These are phyloP conservation scores for Nicotiana rustica DNA, from an alignment of 305 asterid species.

Conservation along the genomic window DNA sequence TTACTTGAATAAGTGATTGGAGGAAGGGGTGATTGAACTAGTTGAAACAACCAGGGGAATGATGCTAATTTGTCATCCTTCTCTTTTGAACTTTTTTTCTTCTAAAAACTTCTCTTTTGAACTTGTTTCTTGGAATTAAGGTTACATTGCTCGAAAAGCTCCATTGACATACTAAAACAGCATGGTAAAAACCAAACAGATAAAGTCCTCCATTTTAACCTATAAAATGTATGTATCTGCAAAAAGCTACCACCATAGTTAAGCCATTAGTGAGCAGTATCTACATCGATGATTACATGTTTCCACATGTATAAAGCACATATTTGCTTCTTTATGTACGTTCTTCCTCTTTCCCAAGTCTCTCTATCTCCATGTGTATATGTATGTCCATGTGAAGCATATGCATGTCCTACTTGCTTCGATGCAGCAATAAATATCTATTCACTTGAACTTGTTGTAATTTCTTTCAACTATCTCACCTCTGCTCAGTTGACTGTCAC, in stretches of 20 bases:
- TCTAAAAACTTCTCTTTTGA: background rate
- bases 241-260: background rate
- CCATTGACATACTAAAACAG: background rate
- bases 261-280: background rate
- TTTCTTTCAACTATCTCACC: background rate
- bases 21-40: slow-evolving; percentile 17
- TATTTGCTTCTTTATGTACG: background rate
- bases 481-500: background rate
- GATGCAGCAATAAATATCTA: background rate
- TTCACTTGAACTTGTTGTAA: background rate
- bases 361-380: background rate
- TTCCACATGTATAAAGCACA: background rate
- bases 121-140: background rate
- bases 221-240: background rate
- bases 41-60: background rate
- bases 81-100: background rate
- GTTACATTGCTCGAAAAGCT: background rate
- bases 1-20: slow-evolving; percentile 2
- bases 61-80: background rate
- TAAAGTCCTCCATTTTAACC: background rate
- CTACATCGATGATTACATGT: background rate
- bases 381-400: background rate
- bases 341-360: background rate
- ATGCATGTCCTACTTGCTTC: background rate
- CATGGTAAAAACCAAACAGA: background rate